A percentile compares a stretch with the other conserved stretches of the same genome.
Conservation (phyloP, 2,329 filamentous ascomycete genomes). For the Podosphaera leucotricha region DNA sequence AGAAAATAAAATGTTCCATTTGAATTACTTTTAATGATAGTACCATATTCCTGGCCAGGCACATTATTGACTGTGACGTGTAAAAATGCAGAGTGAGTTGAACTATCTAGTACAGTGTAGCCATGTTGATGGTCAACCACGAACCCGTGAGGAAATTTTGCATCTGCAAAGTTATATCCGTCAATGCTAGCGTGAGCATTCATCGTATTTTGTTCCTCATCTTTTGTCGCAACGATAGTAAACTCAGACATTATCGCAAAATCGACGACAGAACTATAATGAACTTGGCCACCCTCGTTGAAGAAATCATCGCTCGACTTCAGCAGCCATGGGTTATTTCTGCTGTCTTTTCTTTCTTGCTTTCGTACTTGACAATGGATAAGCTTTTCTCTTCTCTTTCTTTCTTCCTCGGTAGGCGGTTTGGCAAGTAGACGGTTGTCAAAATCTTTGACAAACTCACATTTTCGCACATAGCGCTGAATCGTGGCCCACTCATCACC, state of each 20-base stretch:
- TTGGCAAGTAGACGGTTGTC: slow-evolving; percentile 21
- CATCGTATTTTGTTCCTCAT: slow-evolving; percentile 40
- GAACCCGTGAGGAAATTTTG: slow-evolving; percentile 71
- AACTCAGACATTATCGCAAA: slow-evolving; percentile 96
- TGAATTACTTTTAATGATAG: slow-evolving; percentile 93
- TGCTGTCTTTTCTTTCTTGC: slow-evolving; percentile 38
- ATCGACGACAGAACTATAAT: slow-evolving; percentile 49
- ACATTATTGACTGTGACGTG: slow-evolving; percentile 61
- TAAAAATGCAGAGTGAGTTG: slow-evolving; percentile 79
- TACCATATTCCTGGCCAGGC: slow-evolving; percentile 47
- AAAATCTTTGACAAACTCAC: slow-evolving; percentile 58
- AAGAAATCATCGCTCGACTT: slow-evolving; percentile 64
- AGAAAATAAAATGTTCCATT: slow-evolving; percentile 91
- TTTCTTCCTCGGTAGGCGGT: slow-evolving; percentile 17
- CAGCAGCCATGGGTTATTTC: slow-evolving; percentile 40
- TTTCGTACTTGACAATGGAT: slow-evolving; percentile 40
- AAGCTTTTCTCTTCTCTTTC: slow-evolving; percentile 19
- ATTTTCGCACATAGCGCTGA: slow-evolving; percentile 51
- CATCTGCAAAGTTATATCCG: slow-evolving; percentile 57
- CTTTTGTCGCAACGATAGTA: slow-evolving; percentile 60
- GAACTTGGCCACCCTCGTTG: slow-evolving; percentile 32
- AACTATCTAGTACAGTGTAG: slow-evolving; percentile 88
- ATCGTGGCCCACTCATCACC: slow-evolving; percentile 62
- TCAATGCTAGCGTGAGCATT: slow-evolving; percentile 68
- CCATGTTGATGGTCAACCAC: slow-evolving; percentile 52